These are phyloP conservation scores for Obelidium mucronatum DNA, from an alignment of 192 early-diverging fungal genomes.

Conservation along the genomic window DNA sequence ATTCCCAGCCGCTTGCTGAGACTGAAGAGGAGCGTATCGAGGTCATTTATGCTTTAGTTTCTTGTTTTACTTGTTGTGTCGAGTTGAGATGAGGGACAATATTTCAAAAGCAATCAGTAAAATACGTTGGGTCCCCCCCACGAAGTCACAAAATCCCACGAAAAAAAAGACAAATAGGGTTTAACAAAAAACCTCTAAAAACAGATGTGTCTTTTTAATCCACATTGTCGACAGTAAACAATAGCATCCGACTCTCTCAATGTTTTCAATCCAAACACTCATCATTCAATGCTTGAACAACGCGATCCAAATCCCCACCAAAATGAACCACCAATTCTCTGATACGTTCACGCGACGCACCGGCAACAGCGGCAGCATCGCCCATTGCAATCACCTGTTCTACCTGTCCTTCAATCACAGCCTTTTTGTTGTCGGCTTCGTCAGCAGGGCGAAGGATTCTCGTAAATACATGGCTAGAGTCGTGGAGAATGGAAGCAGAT, in stretches of 20 bases:
- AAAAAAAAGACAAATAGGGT: too few relatives aligned
- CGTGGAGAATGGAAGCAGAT: background rate
- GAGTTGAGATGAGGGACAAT: too few relatives aligned
- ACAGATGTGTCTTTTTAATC: too few relatives aligned
- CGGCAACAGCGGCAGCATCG: background rate
- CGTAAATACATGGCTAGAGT: background rate
- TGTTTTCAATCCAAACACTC: background rate
- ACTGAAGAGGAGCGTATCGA: background rate
- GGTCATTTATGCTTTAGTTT: too few relatives aligned
- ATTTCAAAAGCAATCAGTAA: too few relatives aligned
- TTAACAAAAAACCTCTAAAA: too few relatives aligned
- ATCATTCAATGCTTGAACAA: constrained; percentile 19
- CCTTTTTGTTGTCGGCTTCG: background rate
- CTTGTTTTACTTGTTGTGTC: too few relatives aligned
- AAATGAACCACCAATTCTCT: constrained; percentile 23
- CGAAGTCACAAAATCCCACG: too few relatives aligned
- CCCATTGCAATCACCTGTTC: constrained; percentile 25
- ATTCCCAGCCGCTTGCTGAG: constrained; percentile 1
- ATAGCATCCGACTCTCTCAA: too few relatives aligned
- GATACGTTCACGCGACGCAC: background rate
- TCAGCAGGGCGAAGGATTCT: background rate
- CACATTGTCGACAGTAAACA: too few relatives aligned
- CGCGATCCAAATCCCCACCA: constrained; percentile 30
- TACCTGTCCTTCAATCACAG: background rate
- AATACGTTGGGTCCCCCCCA: too few relatives aligned